Conservation (phyloP, 306 rosid genomes). For the Cucurbita pepo region DNA sequence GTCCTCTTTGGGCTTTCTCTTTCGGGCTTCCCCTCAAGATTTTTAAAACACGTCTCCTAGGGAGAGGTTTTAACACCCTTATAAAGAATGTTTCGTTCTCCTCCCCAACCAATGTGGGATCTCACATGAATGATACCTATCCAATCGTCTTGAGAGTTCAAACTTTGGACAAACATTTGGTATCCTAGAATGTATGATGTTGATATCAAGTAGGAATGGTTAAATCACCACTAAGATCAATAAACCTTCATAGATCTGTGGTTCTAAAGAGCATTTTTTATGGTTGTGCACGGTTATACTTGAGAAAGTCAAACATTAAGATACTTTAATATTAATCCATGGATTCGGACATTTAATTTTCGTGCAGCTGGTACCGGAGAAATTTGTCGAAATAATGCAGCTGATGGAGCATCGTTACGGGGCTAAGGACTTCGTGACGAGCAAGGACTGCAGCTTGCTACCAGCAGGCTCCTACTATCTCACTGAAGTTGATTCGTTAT, state of each 20-base stretch:
- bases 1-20: no score
- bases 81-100: no score
- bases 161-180: neutral
- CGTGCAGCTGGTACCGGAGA: constrained; percentile 62
- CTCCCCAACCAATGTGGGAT: no score
- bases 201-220: no score
- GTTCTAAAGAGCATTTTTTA: neutral
- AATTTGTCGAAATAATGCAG: constrained; percentile 70
- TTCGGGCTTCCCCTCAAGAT: no score
- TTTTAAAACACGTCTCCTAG: no score
- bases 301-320: neutral
- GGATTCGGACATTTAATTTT: constrained; percentile 4
- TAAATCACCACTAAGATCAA: neutral
- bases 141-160: neutral
- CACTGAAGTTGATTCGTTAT: constrained; percentile 79
- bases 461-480: constrained; percentile 85
- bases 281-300: neutral
- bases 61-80: no score
- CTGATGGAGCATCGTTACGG: constrained; percentile 96
- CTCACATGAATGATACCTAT: neutral
- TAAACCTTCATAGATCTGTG: neutral
- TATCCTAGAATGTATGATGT: no score
- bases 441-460: constrained; percentile 67
- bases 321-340: constrained; percentile 1
- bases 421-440: constrained; percentile 77